Evolutionary conservation across 441 rosid genomes (phyloP).

Genomic region (Bocquillonia castaneifolia): DNA sequence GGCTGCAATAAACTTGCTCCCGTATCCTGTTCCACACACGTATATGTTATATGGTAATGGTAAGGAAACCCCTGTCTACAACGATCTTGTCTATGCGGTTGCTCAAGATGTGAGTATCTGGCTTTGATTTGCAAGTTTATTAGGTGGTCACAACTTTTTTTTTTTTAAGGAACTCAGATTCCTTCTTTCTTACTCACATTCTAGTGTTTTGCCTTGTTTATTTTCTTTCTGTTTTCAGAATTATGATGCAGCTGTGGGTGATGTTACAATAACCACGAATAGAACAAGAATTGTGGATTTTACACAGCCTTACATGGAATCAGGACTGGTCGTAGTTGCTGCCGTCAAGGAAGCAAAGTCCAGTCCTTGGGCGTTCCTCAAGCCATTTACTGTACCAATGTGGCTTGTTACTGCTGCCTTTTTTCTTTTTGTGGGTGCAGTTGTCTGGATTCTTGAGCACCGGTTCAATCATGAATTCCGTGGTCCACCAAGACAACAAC

Average conservation of each 20-base stretch:
- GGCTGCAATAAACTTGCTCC: conserved; percentile 73
- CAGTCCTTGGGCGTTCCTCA: conserved; percentile 91
- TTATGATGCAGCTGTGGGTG: conserved; percentile 86
- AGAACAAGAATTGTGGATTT: conserved; percentile 86
- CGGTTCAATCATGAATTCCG: conserved; percentile 79
- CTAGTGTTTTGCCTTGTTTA: conserved; percentile 13
- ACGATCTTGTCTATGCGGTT: conserved; percentile 48
- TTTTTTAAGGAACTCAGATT: conserved; percentile 1
- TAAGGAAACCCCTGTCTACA: conserved; percentile 55
- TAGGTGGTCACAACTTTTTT: background rate
- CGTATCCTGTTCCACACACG: conserved; percentile 70
- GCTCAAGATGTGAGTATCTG: conserved; percentile 55
- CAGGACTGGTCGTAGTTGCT: conserved; percentile 86
- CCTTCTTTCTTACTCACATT: background rate
- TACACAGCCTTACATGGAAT: conserved; percentile 90
- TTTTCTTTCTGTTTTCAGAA: conserved; percentile 36
- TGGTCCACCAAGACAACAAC: conserved; percentile 79
- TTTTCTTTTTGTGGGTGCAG: conserved; percentile 83
- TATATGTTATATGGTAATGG: conserved; percentile 67
- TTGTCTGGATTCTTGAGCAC: conserved; percentile 96
- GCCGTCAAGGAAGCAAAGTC: conserved; percentile 61
- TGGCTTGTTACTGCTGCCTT: conserved; percentile 82
- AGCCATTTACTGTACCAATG: conserved; percentile 78
- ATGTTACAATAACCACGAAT: conserved; percentile 62
- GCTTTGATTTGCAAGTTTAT: background rate